Evolutionary conservation across 2,329 filamentous ascomycete genomes (phyloP).

Genomic region (Neoarthrinium moseri): DNA sequence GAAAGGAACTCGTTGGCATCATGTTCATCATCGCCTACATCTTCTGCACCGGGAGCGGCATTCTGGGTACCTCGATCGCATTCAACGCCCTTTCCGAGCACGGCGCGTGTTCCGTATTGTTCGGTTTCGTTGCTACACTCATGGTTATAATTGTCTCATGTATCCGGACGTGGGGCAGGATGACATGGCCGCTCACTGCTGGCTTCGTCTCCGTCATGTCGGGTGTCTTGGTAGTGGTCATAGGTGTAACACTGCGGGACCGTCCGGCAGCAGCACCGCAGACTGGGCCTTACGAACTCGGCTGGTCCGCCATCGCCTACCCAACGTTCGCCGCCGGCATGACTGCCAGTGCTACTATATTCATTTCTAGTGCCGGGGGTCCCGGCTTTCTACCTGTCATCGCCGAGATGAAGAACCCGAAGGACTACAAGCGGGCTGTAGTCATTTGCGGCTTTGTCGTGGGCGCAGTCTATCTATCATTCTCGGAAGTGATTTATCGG

Average conservation of each 20-base stretch:
- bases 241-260: conserved; percentile 54
- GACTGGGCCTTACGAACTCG: conserved; percentile 55
- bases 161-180: conserved; percentile 54
- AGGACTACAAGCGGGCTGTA: conserved; percentile 3
- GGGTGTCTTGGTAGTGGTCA: conserved; percentile 55
- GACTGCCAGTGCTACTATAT: conserved; percentile 54
- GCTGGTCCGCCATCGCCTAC: conserved; percentile 51
- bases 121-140: conserved; percentile 49
- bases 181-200: conserved; percentile 60
- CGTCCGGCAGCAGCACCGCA: conserved; percentile 59
- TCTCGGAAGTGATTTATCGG: conserved; percentile 62
- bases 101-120: conserved; percentile 58
- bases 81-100: conserved; percentile 60
- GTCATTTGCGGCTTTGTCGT: not conserved
- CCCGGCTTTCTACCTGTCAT: not conserved
- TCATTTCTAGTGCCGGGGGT: conserved; percentile 56
- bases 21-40: conserved; percentile 60
- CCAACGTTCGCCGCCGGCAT: conserved; percentile 58
- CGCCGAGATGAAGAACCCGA: conserved; percentile 4
- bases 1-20: conserved; percentile 51
- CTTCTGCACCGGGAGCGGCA: conserved; percentile 54
- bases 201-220: conserved; percentile 57
- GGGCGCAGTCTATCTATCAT: conserved; percentile 37
- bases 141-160: conserved; percentile 44
- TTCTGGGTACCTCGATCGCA: conserved; percentile 57